Percentiles rank a stretch among this genome's conserved stretches.
Conservation (phyloP, 2,329 filamentous ascomycete species). For the Dothideomycetes sp. region DNA sequence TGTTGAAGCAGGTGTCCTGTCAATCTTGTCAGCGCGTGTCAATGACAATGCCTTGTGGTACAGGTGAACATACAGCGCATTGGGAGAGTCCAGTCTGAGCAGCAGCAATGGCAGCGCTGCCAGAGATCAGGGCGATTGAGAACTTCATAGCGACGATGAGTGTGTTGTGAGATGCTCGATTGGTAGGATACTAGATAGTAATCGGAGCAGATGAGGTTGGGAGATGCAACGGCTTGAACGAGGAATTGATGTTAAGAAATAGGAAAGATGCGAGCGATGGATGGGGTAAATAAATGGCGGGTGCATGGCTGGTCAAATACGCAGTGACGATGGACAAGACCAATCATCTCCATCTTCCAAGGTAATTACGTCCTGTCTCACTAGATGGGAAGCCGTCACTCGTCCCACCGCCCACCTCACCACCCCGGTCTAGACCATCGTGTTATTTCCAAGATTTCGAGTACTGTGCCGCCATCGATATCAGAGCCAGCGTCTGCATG, state of each 20-base stretch:
- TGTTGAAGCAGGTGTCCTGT: slow-evolving; percentile 28
- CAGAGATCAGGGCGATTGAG: slow-evolving; percentile 22
- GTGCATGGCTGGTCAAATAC: slow-evolving; percentile 7
- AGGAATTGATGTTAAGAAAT: slow-evolving; percentile 6
- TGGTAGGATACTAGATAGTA: slow-evolving; percentile 11
- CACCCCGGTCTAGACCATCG: too few relatives aligned
- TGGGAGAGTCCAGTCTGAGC: slow-evolving; percentile 26
- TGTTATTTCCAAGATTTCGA: not conserved
- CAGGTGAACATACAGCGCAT: slow-evolving; percentile 27
- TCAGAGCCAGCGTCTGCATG: not conserved
- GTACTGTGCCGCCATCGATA: not conserved
- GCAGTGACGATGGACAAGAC: slow-evolving; percentile 10
- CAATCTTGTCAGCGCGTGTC: slow-evolving; percentile 2
- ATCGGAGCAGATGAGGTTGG: slow-evolving; percentile 8
- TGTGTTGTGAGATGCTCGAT: slow-evolving; percentile 4
- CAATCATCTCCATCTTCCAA: too few relatives aligned
- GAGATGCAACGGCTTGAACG: slow-evolving; percentile 9
- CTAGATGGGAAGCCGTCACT: too few relatives aligned
- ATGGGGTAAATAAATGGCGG: not conserved
- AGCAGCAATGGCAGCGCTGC: slow-evolving; percentile 25
- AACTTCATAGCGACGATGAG: slow-evolving; percentile 26
- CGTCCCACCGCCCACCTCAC: too few relatives aligned
- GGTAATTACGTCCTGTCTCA: too few relatives aligned
- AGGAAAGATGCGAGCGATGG: slow-evolving; percentile 1
- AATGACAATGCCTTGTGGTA: not conserved